phyloP scores from a whole-genome alignment of 208 protist genomes.

The Porcisia hertigi region DNA sequence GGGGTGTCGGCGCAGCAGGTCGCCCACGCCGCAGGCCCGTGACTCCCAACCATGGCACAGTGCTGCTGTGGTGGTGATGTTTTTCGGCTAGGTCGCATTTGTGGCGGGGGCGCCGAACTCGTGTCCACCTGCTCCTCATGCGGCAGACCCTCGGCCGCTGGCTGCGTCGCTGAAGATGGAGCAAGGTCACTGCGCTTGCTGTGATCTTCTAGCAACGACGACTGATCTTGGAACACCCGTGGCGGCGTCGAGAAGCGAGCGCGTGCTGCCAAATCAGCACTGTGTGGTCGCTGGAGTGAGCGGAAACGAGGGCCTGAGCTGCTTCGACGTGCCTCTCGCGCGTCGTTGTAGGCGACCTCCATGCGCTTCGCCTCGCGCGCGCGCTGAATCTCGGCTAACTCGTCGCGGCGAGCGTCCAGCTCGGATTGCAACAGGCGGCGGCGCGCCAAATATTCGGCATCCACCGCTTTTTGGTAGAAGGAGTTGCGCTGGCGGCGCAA shows the following conservation, averaged over 20 bases:
- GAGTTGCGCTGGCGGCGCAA: conserved; percentile 58
- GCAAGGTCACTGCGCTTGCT: conserved; percentile 6
- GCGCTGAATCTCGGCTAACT: conserved; percentile 34
- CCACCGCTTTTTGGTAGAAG: conserved; percentile 46
- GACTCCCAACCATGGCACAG: neutral
- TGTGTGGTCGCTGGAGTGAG: conserved; percentile 1
- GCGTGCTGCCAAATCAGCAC: neutral
- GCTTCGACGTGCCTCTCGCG: neutral
- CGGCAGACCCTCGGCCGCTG: neutral
- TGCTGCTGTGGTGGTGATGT: neutral
- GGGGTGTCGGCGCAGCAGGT: neutral
- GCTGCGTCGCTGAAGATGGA: neutral
- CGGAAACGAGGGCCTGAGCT: neutral
- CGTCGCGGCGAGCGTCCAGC: conserved; percentile 51
- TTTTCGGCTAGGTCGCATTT: neutral
- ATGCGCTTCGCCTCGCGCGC: conserved; percentile 19
- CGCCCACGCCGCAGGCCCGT: neutral
- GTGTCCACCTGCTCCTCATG: neutral
- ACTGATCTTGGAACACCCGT: neutral
- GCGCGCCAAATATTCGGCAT: conserved; percentile 58
- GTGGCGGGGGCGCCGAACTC: neutral
- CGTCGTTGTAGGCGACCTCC: conserved; percentile 16
- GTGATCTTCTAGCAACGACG: neutral
- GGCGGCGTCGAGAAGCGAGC: neutral
- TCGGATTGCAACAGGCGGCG: conserved; percentile 66